Conservation (phyloP, 768 basidiomycete genomes). For the Pisolithus microcarpus region DNA sequence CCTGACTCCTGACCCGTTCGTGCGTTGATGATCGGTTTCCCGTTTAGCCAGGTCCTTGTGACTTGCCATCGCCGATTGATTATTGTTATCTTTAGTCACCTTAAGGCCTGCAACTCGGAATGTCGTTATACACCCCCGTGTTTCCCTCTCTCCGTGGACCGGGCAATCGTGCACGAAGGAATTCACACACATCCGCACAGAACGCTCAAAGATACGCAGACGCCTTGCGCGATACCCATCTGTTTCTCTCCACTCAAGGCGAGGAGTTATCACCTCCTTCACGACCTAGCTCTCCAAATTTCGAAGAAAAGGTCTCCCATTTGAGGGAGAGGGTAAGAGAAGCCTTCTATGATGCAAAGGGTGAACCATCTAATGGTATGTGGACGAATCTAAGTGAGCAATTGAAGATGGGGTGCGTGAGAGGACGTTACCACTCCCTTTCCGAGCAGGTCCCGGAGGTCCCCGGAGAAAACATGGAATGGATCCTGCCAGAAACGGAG, state of each 20-base stretch:
- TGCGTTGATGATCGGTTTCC: too few species aligned
- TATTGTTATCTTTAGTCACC: background rate
- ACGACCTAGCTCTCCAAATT: slow-evolving; percentile 26
- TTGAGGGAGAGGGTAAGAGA: slow-evolving; percentile 29
- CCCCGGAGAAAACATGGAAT: slow-evolving; percentile 21
- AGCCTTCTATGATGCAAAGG: slow-evolving; percentile 29
- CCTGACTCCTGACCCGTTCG: too few species aligned
- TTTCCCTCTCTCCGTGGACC: slow-evolving; percentile 20
- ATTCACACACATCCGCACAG: background rate
- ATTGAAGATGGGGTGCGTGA: slow-evolving; percentile 35
- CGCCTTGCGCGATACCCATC: slow-evolving; percentile 23
- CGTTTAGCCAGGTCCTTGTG: too few species aligned
- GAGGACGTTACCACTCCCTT: slow-evolving; percentile 26
- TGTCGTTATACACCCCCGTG: slow-evolving; percentile 31
- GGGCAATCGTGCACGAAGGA: slow-evolving; percentile 1
- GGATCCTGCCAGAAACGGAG: slow-evolving; percentile 41
- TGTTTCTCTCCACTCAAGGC: slow-evolving; percentile 26
- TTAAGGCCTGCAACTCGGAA: slow-evolving; percentile 3
- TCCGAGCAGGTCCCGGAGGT: slow-evolving; percentile 15
- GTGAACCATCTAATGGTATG: slow-evolving; percentile 37
- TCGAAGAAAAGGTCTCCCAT: slow-evolving; percentile 22
- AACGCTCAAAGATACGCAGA: slow-evolving; percentile 17
- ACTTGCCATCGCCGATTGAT: too few species aligned
- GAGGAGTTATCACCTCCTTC: slow-evolving; percentile 31
- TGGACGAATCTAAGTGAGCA: slow-evolving; percentile 39